Evolutionary conservation across 805 yeast genomes (phyloP), one percentile per base, ranked within the genome.

Genomic region (Yarrowia bubula): DNA sequence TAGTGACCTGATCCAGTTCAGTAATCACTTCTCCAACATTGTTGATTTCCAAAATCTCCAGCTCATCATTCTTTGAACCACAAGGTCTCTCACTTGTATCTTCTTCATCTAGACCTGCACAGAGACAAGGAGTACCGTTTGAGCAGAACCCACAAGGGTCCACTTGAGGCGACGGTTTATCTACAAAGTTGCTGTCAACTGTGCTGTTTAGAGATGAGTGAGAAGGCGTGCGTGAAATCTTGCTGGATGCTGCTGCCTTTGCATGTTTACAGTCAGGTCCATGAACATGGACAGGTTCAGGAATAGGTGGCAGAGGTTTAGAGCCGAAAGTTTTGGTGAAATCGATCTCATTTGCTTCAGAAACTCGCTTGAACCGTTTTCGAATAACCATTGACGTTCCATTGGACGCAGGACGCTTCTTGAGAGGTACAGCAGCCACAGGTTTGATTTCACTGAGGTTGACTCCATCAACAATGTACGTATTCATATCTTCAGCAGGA

Each of bases 111-210:
- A 58, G 43, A 10, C 64, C 96, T 39, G 92, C 82, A 73, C 98
- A 92, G 0, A 92, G 90, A 75, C 98, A 92, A 2, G 96, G 90
- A 0, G 96, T 84, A 69, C 85, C 92, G 70, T 89, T 96, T 0
- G 96, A 85, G 71, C 98, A 92, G 75, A 92, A 91, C 0, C 98
- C 98, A 75, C 98, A 92, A 64, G 87, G 84, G 67, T 87, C 92
- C 65, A 83, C 64, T 11, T 32, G 51, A 5, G 64, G 51, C 18
- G 51, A 58, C 10, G 50, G 51, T 3, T 58, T 58, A 14, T 44
- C 64, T 9, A 43, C 51, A 58, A 44, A 43, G 43, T 33, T 37
- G 50, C 50, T 43, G 51, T 44, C 64, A 14, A 58, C 64, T 13
- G 50, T n/a, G 15, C 64, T 58, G 33, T 43, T 35, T 33, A 43